Evolutionary conservation across 2,329 filamentous ascomycete species (phyloP).

Genomic region (Pseudocercospora vitis): DNA sequence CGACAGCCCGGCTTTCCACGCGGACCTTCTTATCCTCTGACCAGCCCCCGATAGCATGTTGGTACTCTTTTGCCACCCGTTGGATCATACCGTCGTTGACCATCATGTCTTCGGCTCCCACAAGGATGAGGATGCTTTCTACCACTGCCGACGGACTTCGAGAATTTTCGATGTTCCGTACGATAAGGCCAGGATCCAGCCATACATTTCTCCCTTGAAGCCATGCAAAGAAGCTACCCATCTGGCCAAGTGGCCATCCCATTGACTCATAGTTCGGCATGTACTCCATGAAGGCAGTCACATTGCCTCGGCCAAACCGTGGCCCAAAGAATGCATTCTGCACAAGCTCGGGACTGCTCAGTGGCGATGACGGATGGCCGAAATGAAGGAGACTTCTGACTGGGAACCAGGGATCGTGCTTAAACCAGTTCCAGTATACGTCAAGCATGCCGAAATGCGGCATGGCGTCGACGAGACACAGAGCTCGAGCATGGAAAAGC

Average conservation of each 20-base stretch:
- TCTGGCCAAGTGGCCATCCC: conserved; percentile 54
- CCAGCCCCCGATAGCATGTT: conserved; percentile 31
- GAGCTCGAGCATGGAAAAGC: background rate
- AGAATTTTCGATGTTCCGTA: conserved; percentile 40
- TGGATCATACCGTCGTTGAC: conserved; percentile 43
- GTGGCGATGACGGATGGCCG: conserved; percentile 54
- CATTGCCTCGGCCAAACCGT: conserved; percentile 42
- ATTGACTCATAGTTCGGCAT: conserved; percentile 55
- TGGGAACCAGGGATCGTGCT: conserved; percentile 51
- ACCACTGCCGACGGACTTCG: conserved; percentile 11
- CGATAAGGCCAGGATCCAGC: conserved; percentile 40
- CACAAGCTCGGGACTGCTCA: conserved; percentile 53
- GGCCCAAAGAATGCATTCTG: conserved; percentile 54
- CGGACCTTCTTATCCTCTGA: conserved; percentile 24
- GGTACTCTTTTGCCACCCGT: conserved; percentile 44
- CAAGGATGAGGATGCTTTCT: conserved; percentile 44
- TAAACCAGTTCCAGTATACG: conserved; percentile 51
- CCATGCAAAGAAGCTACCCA: conserved; percentile 44
- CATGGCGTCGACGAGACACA: conserved; percentile 16
- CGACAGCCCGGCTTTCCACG: conserved; percentile 35
- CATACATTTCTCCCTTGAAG: conserved; percentile 11
- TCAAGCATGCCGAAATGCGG: conserved; percentile 31
- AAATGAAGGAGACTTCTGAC: conserved; percentile 50
- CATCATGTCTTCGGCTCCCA: conserved; percentile 45
- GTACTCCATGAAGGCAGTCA: conserved; percentile 46